Percentiles rank a stretch among this genome's conserved stretches.
These are phyloP conservation scores for Trebouxia sp. DNA, from an alignment of 139 green algal genomes.

Conservation along the genomic window DNA sequence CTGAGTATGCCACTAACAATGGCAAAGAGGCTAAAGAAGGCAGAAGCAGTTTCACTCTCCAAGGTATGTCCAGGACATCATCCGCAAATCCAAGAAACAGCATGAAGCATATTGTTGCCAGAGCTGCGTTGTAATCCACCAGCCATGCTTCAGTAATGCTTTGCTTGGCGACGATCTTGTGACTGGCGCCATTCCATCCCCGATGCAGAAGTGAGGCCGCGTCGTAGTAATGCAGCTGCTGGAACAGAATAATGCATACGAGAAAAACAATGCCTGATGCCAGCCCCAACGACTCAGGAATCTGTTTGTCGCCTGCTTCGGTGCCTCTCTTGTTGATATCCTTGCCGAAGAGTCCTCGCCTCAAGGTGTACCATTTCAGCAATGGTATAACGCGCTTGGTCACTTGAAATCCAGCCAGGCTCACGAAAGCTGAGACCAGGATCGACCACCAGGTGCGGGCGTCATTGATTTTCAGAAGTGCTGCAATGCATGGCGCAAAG, in stretches of 20 bases:
- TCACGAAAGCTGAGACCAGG: conserved; percentile 44
- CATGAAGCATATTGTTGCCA: conserved; percentile 98
- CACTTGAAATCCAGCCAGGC: conserved; percentile 61
- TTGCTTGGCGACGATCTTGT: not conserved
- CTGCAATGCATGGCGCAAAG: conserved; percentile 14
- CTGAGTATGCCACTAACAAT: conserved; percentile 89
- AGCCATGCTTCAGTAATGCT: conserved; percentile 74
- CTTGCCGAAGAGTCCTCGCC: conserved; percentile 75
- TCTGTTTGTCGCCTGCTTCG: conserved; percentile 67
- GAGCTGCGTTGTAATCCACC: conserved; percentile 97
- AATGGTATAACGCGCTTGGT: conserved; percentile 74
- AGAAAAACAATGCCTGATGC: conserved; percentile 88
- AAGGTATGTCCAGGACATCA: conserved; percentile 98
- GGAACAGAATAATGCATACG: conserved; percentile 87
- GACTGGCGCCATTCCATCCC: not conserved
- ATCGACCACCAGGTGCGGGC: conserved; percentile 19
- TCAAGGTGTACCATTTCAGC: conserved; percentile 41
- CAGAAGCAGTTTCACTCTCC: conserved; percentile 94
- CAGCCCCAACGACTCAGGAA: conserved; percentile 90
- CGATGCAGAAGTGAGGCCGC: conserved; percentile 54
- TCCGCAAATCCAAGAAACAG: conserved; percentile 98
- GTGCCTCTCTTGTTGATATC: conserved; percentile 93
- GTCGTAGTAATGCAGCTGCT: conserved; percentile 90
- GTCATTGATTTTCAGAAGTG: conserved; percentile 19
- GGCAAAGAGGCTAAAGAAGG: conserved; percentile 88